Percentiles rank a stretch among this genome's conserved stretches.
These are phyloP conservation scores for Saksenaea oblongispora DNA, from an alignment of 371 early-diverging fungal genomes.

Conservation along the genomic window DNA sequence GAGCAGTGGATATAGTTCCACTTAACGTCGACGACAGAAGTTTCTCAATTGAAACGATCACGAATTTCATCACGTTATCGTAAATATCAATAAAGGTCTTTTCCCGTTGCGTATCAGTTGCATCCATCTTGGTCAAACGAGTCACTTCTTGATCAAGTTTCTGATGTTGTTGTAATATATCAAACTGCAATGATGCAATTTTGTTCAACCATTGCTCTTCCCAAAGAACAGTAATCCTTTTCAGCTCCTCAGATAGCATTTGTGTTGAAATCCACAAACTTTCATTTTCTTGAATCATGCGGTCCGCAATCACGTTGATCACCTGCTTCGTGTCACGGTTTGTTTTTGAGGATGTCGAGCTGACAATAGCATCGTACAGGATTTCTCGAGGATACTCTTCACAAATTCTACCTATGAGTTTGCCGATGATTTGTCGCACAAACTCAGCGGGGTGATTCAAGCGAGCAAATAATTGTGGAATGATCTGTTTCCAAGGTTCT, in stretches of 20 bases:
- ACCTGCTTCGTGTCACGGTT: conserved; percentile 43
- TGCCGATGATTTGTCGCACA: conserved; percentile 53
- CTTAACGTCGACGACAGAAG: conserved; percentile 43
- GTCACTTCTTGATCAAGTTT: conserved; percentile 56
- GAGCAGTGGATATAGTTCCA: conserved; percentile 47
- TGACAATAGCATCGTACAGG: conserved; percentile 73
- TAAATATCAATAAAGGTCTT: conserved; percentile 57
- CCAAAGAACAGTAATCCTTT: conserved; percentile 77
- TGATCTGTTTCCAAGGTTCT: conserved; percentile 70
- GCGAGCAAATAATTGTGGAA: conserved; percentile 80
- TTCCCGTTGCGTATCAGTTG: conserved; percentile 43
- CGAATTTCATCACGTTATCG: conserved; percentile 58
- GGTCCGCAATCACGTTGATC: conserved; percentile 43
- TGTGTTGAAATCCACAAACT: conserved; percentile 61
- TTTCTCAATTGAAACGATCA: conserved; percentile 58
- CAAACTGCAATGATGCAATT: conserved; percentile 66
- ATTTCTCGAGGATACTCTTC: conserved; percentile 63
- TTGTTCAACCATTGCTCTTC: conserved; percentile 81
- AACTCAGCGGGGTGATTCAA: conserved; percentile 66
- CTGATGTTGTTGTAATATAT: conserved; percentile 56
- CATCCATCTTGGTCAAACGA: conserved; percentile 46
- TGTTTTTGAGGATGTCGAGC: conserved; percentile 53
- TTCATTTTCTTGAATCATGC: conserved; percentile 44
- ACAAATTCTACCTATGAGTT: conserved; percentile 62
- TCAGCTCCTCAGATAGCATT: conserved; percentile 66